Conservation (phyloP, 805 yeast species). For the Wickerhamiella vanderwaltii region DNA sequence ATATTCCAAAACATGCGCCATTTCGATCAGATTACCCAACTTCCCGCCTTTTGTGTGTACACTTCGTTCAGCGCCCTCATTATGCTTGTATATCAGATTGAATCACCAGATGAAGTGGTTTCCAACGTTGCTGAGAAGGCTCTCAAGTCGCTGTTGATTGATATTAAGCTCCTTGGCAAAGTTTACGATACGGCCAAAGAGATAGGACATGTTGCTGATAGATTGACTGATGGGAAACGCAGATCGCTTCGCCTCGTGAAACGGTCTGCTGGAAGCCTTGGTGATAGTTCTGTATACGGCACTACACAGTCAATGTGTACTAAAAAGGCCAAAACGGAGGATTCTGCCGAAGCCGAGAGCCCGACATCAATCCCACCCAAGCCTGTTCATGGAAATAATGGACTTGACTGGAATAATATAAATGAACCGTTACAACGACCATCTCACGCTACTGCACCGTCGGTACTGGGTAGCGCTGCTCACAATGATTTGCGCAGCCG, state of each 20-base stretch:
- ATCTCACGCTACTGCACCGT: neutral
- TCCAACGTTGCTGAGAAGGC: conserved; percentile 31
- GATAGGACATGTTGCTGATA: conserved; percentile 5
- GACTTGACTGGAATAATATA: neutral
- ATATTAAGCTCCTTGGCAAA: conserved; percentile 27
- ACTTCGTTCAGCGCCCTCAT: conserved; percentile 51
- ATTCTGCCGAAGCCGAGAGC: neutral
- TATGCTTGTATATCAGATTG: conserved; percentile 60
- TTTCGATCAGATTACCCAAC: conserved; percentile 37
- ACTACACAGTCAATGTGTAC: neutral
- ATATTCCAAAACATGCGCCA: conserved; percentile 46
- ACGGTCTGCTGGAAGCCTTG: neutral
- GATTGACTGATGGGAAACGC: neutral
- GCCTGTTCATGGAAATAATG: neutral
- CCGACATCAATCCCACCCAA: neutral
- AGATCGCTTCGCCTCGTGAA: conserved; percentile 10
- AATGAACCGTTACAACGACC: neutral
- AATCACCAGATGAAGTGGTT: conserved; percentile 29
- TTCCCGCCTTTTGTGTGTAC: conserved; percentile 50
- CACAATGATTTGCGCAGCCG: neutral
- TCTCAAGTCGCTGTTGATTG: conserved; percentile 24
- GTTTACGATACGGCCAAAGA: conserved; percentile 13
- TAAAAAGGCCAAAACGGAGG: conserved; percentile 4
- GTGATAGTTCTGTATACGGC: neutral
- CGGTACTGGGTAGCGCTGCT: neutral